Percentiles rank a stretch among this genome's conserved stretches.
Conservation (phyloP, 805 yeast genomes). For the Saccharomycopsis amapae region DNA sequence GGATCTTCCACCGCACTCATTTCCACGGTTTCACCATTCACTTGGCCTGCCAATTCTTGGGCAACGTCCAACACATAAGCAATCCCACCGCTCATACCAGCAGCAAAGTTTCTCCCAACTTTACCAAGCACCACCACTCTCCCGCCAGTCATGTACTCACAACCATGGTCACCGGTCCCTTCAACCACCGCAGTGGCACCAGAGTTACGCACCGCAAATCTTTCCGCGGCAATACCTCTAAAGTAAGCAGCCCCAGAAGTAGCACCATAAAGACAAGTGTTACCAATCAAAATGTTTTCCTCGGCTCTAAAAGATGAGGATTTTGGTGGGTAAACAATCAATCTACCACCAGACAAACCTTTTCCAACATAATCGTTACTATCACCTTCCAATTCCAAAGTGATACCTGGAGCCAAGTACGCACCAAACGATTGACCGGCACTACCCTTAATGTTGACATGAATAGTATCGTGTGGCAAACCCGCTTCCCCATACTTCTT, state of each 20-base stretch:
- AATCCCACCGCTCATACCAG: conserved; percentile 99
- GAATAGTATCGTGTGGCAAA: conserved; percentile 92
- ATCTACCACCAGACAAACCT: conserved; percentile 92
- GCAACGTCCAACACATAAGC: conserved; percentile 92
- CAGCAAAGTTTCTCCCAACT: conserved; percentile 83
- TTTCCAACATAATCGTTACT: conserved; percentile 97
- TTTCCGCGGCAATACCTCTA: conserved; percentile 96
- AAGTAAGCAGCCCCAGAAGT: conserved; percentile 91
- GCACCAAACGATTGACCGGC: conserved; percentile 99
- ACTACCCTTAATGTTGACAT: conserved; percentile 82
- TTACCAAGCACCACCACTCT: conserved; percentile 88
- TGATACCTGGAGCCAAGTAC: conserved; percentile 91
- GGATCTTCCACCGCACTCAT: conserved; percentile 74
- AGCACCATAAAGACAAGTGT: conserved; percentile 97
- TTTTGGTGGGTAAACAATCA: conserved; percentile 87
- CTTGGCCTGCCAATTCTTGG: conserved; percentile 77
- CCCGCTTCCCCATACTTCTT: conserved; percentile 91
- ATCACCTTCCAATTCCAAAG: conserved; percentile 93
- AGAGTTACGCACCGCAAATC: conserved; percentile 97
- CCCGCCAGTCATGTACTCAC: conserved; percentile 99
- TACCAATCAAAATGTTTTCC: conserved; percentile 94
- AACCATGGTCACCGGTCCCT: conserved; percentile 97
- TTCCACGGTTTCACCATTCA: conserved; percentile 77
- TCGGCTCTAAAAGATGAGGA: conserved; percentile 82
- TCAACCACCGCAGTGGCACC: conserved; percentile 97